Percentiles rank a stretch among this genome's conserved stretches.
Evolutionary conservation across 768 basidiomycete species (phyloP).

Genomic region (Amanita fuliginea): DNA sequence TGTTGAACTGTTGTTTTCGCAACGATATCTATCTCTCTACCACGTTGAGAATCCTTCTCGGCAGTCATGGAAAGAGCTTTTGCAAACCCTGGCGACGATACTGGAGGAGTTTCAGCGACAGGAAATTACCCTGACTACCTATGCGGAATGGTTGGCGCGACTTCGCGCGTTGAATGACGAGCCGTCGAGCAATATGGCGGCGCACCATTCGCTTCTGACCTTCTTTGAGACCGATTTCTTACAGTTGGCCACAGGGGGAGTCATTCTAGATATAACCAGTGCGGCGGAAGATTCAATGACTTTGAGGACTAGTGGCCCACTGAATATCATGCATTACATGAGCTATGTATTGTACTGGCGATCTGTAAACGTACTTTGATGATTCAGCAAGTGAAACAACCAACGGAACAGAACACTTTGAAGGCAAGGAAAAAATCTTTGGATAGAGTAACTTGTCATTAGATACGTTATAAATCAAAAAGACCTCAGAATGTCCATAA

Average conservation of each 20-base stretch:
- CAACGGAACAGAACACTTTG: too few species aligned
- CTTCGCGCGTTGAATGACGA: slow-evolving; percentile 18
- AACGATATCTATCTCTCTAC: slow-evolving; percentile 19
- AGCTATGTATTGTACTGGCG: slow-evolving; percentile 23
- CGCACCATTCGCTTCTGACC: slow-evolving; percentile 15
- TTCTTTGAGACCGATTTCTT: slow-evolving; percentile 24
- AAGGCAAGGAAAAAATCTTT: too few species aligned
- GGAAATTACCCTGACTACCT: slow-evolving; percentile 15
- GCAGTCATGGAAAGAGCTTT: slow-evolving; percentile 21
- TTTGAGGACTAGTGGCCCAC: slow-evolving; percentile 19
- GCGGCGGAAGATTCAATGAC: slow-evolving; percentile 12
- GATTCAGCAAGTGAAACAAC: too few species aligned
- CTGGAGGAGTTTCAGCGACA: slow-evolving; percentile 9
- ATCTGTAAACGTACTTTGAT: slow-evolving; percentile 8
- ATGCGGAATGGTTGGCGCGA: slow-evolving; percentile 18
- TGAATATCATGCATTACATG: slow-evolving; percentile 19
- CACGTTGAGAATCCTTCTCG: slow-evolving; percentile 26
- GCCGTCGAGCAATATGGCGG: slow-evolving; percentile 16
- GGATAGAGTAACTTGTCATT: too few species aligned
- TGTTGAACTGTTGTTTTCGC: slow-evolving; percentile 20
- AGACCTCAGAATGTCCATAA: not conserved
- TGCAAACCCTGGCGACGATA: slow-evolving; percentile 16
- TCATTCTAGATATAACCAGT: slow-evolving; percentile 18
- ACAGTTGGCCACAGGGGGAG: slow-evolving; percentile 19
- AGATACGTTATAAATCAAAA: too few species aligned